Evolutionary conservation across 2,329 filamentous ascomycete species (phyloP), one percentile per base, ranked within the genome.

Genomic region (Epichloe typhina): DNA sequence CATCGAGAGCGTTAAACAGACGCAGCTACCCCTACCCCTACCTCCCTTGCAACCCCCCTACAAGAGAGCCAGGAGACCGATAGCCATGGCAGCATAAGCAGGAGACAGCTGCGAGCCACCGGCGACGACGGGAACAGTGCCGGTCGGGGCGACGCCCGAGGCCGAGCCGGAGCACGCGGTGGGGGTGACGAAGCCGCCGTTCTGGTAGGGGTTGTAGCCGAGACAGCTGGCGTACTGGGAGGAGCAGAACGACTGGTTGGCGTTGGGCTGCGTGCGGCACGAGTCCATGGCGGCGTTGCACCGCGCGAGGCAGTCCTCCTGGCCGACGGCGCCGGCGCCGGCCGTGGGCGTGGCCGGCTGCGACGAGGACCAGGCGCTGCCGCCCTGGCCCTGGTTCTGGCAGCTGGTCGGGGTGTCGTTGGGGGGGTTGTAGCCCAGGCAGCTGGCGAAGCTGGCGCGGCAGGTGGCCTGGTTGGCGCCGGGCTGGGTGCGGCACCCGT

Each of bases 171-270:
- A 33, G 36, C 49, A 50, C 8, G 49, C 42, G 7, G 42, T 49
- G 15, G 47, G 39, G 13, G 47, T 49, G 21, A 42, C 23, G 15
- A 21, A 41, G n/a, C 6, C 23, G 26, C n/a, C 19, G 17, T 6
- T 15, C 15, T 36, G 36, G 15, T 23, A 33, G n/a, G 49, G 43
- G 21, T 11, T 42, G 38, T 47, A 51, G n/a, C 49, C 49, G 6
- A 51, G 44, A 44, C 49, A 51, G 15, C 15, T 51, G 44, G 37
- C 41, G 31, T 41, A 47, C n/a, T 51, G 23, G n/a, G 43, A 35
- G 37, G 21, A n/a, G 44, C 49, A 51, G 6, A 7, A n/a, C 1
- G 36, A 7, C 49, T 42, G 44, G 38, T 51, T 38, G 26, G 44
- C 38, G 19, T 38, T 31, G 13, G 49, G 43, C 19, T 38, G 33